A percentile compares a stretch with the other conserved stretches of the same genome.
phyloP scores from a whole-genome alignment of 139 green algal genomes.

The Micractinium sp. region DNA sequence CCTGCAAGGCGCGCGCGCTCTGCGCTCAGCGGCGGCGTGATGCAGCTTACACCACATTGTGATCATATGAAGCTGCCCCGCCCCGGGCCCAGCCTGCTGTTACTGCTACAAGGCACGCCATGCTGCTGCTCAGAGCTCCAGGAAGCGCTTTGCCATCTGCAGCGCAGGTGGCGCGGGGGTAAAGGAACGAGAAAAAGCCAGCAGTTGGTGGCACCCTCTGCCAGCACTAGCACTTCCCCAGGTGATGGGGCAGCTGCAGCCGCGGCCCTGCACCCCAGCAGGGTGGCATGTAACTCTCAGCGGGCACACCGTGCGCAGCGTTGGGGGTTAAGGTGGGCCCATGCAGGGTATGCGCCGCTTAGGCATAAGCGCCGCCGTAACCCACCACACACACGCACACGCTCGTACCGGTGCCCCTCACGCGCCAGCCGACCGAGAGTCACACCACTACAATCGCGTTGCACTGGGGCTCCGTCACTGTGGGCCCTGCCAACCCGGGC shows the following conservation, averaged over 20 bases:
- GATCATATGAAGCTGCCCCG: not conserved
- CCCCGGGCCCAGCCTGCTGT: not conserved
- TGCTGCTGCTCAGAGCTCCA: not conserved
- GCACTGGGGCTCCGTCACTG: not conserved
- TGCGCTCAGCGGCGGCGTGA: no score
- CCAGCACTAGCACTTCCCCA: no score
- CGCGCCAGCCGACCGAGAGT: no score
- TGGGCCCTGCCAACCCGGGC: not conserved
- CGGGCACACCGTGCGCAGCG: no score
- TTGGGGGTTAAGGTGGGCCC: no score
- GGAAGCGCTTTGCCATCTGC: constrained; percentile 28
- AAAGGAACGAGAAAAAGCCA: no score
- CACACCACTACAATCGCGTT: not conserved
- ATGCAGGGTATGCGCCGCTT: no score
- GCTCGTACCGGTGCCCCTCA: no score
- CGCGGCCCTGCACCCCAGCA: not conserved
- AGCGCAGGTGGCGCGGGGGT: not conserved
- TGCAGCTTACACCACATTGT: not conserved
- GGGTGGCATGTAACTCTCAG: no score
- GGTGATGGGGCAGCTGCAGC: not conserved
- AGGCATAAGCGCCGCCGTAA: no score
- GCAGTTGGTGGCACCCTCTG: not conserved
- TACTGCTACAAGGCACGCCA: not conserved
- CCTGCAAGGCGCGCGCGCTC: no score
- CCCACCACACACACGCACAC: not conserved